Base-by-base conservation (phyloP, 1,284 basidiomycete species). In the Inonotus hispidus region DNA sequence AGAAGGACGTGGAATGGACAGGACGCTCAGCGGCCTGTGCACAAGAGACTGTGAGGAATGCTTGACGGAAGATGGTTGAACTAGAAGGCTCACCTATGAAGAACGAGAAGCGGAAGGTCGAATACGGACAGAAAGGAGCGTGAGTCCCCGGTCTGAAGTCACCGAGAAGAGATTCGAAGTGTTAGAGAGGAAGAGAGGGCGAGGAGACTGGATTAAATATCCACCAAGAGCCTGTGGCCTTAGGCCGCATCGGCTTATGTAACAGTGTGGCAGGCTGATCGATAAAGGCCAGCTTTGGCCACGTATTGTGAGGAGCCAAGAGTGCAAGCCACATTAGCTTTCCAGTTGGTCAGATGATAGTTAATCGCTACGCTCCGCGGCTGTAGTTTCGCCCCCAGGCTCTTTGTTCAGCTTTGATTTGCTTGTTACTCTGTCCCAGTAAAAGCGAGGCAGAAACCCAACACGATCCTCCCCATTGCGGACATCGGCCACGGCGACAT, bases 401-500 rank as follows among this genome's bases (percentile, higher is more conserved):
- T 1, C 41, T 43, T 43, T 3, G 41, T 43, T 16, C n/a, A 14
- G 35, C 23, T 37, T 11, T 38, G 58, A 29, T n/a, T 39, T 11
- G 29, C 13, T 53, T 8, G 27, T 19, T 10, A 59, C 53, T 32
- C 37, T 50, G 32, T 59, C 52, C 61, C 61, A 87, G 73, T 87
- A 92, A 82, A 83, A 85, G 61, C 71, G 73, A 6, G 89, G 88
- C 55, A 93, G 69, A 66, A 93, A 88, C 14, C 91, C 90, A 14
- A 88, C 77, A 59, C 90, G 75, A 55, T 88, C 85, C 69, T 89
- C 88, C 2, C 81, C 83, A 25, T 74, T 81, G 58, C 72, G 72
- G 1, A 90, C 88, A 19, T 89, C 87, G 53, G 71, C 74, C 21
- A 83, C 72, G 10, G 77, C 83, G 29, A 67, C 71, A 2, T 74